Evolutionary conservation across 768 basidiomycete species (phyloP), one percentile per base, ranked within the genome.

Genomic region (Xerocomellus intermedius): DNA sequence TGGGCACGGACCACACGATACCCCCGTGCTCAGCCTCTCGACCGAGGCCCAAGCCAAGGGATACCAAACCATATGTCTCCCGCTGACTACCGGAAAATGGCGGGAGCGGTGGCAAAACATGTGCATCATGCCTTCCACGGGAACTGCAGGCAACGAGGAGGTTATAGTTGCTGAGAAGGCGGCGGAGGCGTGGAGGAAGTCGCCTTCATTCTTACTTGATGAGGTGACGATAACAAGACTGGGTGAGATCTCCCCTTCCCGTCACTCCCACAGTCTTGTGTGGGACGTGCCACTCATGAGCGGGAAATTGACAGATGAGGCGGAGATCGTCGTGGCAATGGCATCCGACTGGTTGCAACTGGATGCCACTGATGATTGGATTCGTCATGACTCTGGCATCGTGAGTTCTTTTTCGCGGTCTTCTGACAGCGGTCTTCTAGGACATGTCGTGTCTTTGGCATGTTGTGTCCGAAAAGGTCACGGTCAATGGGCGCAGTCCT

Each of bases 321-420:
- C 85, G 10, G 85, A 88, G 55, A 79, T 79, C 26, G 74, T 89
- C 36, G 83, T 91, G 14, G 87, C 79, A 5, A 81, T 97, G 69
- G 79, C 90, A 8, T 94, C 94, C 2, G 91, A 95, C 52, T 99
- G 97, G 97, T 79, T 99, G 4, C 93, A 97, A 69, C 78, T 99
- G 37, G 97, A 99, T 73, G 87, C 92, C 8, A 75, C 82, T 0
- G 94, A 98, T 71, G 92, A 94, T 64, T 93, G 95, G 80, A 86
- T 98, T 50, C 84, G 97, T 42, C 92, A 96, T 64, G 97, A 99
- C 67, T 89, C 94, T 42, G 97, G 96, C 74, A 89, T 96, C 51
- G 94, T 94, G 70, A 73, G 89, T 79, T 43, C 48, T 41, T 41
- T 43, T 56, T 55, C 52, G 37, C 44, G 47, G 36, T 50, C 39